phyloP scores from a whole-genome alignment of 495 filamentous ascomycete species.

The Podospora didyma region DNA sequence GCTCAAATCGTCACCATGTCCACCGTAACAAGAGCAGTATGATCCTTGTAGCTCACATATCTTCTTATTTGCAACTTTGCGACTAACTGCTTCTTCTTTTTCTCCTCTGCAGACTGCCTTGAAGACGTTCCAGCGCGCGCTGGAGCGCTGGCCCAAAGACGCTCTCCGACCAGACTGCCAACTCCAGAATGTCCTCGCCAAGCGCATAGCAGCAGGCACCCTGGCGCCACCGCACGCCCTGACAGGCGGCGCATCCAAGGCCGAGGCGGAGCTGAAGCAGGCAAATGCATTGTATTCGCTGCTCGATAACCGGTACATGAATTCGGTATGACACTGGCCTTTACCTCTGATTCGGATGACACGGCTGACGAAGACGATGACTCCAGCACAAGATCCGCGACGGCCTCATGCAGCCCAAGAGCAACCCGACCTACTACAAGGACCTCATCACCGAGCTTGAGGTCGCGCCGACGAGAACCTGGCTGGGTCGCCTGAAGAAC shows the following conservation, averaged over 20 bases:
- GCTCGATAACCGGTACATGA: constrained; percentile 67
- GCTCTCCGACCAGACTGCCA: constrained; percentile 71
- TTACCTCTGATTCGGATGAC: neutral
- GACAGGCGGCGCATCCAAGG: constrained; percentile 17
- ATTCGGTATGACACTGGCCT: constrained; percentile 39
- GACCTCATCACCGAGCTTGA: constrained; percentile 68
- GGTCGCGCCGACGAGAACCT: constrained; percentile 62
- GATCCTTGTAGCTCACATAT: neutral
- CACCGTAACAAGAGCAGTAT: constrained; percentile 6
- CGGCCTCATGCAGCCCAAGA: constrained; percentile 61
- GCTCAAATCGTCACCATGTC: constrained; percentile 19
- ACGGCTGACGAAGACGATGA: neutral
- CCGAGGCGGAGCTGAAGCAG: constrained; percentile 45
- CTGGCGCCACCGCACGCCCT: constrained; percentile 36
- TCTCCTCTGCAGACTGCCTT: constrained; percentile 15
- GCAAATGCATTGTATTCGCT: constrained; percentile 72
- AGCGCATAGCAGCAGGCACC: constrained; percentile 51
- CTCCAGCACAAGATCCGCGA: constrained; percentile 59
- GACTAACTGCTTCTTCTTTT: neutral
- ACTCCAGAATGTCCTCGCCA: constrained; percentile 65
- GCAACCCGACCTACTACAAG: constrained; percentile 73
- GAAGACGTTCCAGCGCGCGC: constrained; percentile 52
- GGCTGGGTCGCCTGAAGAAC: constrained; percentile 50
- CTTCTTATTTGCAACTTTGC: too few species aligned
- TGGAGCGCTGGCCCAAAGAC: constrained; percentile 77